phyloP scores from a whole-genome alignment of 306 rosid genomes.

The Rubus idaeus region DNA sequence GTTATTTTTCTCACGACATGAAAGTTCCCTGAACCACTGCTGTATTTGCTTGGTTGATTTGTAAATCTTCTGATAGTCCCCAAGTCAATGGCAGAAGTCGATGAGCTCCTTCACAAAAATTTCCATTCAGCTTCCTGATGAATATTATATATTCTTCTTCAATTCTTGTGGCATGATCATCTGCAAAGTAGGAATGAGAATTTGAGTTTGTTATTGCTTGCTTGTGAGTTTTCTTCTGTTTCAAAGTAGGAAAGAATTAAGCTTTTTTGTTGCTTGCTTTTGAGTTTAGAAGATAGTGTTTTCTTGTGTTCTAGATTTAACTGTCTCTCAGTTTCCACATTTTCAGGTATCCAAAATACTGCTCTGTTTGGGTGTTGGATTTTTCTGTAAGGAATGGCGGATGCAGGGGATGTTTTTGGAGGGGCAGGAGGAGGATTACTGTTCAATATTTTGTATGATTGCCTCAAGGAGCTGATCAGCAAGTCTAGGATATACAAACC shows the following conservation, averaged over 20 bases:
- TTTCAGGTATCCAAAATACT: not conserved
- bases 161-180: too few species aligned
- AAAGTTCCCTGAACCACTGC: not conserved
- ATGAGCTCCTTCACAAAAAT: not conserved
- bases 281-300: not conserved
- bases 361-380: not conserved
- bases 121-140: not conserved
- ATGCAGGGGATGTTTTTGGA: not conserved
- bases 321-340: not conserved
- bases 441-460: not conserved
- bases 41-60: not conserved
- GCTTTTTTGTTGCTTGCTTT: not conserved
- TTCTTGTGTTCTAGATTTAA: not conserved
- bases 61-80: not conserved
- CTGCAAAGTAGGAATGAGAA: too few species aligned
- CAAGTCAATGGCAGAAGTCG: not conserved
- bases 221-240: not conserved
- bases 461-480: conserved; percentile 2
- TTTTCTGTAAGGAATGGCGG: conserved; percentile 3
- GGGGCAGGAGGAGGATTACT: conserved; percentile 13
- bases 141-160: not conserved
- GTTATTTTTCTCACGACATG: not conserved
- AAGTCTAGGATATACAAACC: not conserved
- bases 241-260: not conserved
- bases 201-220: too few species aligned